Evolutionary conservation across 495 filamentous ascomycete genomes (phyloP).

Genomic region (Symbiotaphrina buchneri): DNA sequence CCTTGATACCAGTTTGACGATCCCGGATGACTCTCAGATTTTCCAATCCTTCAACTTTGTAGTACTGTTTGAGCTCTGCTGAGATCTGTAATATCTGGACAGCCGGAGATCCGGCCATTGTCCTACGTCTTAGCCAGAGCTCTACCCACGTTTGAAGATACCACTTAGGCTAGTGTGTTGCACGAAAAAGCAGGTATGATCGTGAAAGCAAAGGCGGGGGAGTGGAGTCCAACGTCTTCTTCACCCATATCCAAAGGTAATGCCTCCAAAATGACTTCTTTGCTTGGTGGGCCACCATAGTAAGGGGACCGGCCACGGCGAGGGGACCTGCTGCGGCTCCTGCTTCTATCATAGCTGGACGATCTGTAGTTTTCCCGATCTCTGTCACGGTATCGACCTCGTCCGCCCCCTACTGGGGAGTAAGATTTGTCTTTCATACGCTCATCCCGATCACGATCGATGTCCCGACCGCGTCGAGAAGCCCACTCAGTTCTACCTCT

Average conservation of each 20-base stretch:
- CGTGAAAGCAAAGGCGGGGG: slow-evolving; percentile 8
- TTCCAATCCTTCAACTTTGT: slow-evolving; percentile 33
- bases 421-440: slow-evolving; percentile 15
- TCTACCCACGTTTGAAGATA: slow-evolving; percentile 3
- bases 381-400: slow-evolving; percentile 26
- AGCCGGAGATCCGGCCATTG: slow-evolving; percentile 14
- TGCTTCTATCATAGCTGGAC: slow-evolving; percentile 18
- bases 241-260: slow-evolving; percentile 32
- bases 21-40: slow-evolving; percentile 45
- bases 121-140: slow-evolving; percentile 24
- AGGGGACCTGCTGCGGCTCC: slow-evolving; percentile 18
- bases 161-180: slow-evolving; percentile 6
- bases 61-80: slow-evolving; percentile 32
- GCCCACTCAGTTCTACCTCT: slow-evolving; percentile 7
- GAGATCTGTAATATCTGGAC: slow-evolving; percentile 27
- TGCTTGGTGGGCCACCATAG: slow-evolving; percentile 25
- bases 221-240: slow-evolving; percentile 35
- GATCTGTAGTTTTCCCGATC: slow-evolving; percentile 33
- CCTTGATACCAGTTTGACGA: slow-evolving; percentile 31
- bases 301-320: slow-evolving; percentile 18
- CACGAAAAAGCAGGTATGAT: not conserved
- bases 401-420: slow-evolving; percentile 16
- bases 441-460: slow-evolving; percentile 12
- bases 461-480: slow-evolving; percentile 5
- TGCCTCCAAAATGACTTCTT: slow-evolving; percentile 40